Base-by-base conservation (phyloP, 768 basidiomycete species). In the Russula earlei region DNA sequence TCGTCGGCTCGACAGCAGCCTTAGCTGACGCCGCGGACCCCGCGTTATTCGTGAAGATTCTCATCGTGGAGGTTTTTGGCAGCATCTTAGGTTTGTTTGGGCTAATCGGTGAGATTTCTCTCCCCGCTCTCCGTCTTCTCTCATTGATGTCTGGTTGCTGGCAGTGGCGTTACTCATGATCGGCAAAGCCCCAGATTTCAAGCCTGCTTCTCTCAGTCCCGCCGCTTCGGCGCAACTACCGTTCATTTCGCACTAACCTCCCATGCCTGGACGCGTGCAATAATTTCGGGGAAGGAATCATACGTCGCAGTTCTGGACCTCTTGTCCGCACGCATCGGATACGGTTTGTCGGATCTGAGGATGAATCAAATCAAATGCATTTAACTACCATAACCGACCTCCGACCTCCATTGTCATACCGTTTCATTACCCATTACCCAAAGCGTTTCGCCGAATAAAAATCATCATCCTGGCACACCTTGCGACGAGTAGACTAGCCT, bases 1-100 rank as follows among this genome's bases (percentile, higher is more conserved):
- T 97, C 67, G 92, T 91, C 5, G 96, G 96, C 0, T 90, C 93
- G 2, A 97, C 92, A 17, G 95, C 94, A 4, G 96, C 96, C 1
- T 74, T 98, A 33, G 84, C 91, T 11, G 96, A 98, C 68, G 96
- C 95, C 20, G 89, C 94, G 11, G 94, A 98, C 68, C 94, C 95
- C 3, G 80, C 83, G 36, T 70, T 98, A 33, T 98, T 99, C 62
- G 93, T 98, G 70, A 97, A 95, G 71, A 90, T 98, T 58, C 81
- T 99, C 50, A 85, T 99, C 54, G 89, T 99, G 0, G 96, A 98
- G 67, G 93, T 96, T 40, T 91, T 94, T 67, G 87, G 85, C 51
- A 87, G 87, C 65, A 91, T 96, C 54, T 71, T 96, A 68, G 94
- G 94, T 5, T 72, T 97, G 45, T 97, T 95, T 67, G 94, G 93